A percentile compares a stretch with the other conserved stretches of the same genome.
Conservation (phyloP, 225 moss, liverwort and hornwort species). For the Bryum argenteum region DNA sequence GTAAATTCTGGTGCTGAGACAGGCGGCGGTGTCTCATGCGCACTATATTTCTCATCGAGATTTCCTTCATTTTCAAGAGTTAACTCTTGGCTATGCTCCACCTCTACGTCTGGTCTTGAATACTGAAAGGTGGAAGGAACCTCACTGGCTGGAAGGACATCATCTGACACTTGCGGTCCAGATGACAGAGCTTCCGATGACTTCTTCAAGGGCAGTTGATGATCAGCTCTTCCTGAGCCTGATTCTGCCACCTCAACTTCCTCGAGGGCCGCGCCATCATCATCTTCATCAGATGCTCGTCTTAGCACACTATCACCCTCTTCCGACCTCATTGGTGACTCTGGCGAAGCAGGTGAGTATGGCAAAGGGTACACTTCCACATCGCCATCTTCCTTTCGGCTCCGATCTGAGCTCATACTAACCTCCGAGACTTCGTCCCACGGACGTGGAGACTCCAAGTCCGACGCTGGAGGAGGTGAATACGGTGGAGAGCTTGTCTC, state of each 20-base stretch:
- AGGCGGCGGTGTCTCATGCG: conserved; percentile 30
- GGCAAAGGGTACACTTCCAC: conserved; percentile 39
- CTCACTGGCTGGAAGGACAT: conserved; percentile 23
- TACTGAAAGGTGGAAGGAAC: conserved; percentile 16
- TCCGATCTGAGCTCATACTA: conserved; percentile 33
- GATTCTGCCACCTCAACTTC: conserved; percentile 20
- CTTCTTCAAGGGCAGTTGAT: conserved; percentile 13
- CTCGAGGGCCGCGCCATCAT: conserved; percentile 14
- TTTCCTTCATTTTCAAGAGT: conserved; percentile 14
- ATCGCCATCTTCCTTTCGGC: conserved; percentile 16
- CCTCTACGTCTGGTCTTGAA: conserved; percentile 9
- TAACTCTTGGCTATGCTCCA: conserved; percentile 21
- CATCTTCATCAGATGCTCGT: conserved; percentile 17
- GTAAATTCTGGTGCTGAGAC: conserved; percentile 16
- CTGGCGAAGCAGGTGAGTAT: conserved; percentile 42
- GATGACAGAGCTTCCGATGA: conserved; percentile 21
- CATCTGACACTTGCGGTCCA: conserved; percentile 3
- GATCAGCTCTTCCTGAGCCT: conserved; percentile 17
- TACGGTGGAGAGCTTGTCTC: conserved; percentile 53
- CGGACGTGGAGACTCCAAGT: conserved; percentile 40
- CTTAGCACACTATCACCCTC: conserved; percentile 25
- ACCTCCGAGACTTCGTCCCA: conserved; percentile 48
- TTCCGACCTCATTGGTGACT: conserved; percentile 43
- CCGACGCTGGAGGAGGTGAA: conserved; percentile 53
- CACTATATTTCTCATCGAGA: conserved; percentile 9